Conservation (phyloP, 1,284 basidiomycete genomes). For the Apiotrichum domesticum region DNA sequence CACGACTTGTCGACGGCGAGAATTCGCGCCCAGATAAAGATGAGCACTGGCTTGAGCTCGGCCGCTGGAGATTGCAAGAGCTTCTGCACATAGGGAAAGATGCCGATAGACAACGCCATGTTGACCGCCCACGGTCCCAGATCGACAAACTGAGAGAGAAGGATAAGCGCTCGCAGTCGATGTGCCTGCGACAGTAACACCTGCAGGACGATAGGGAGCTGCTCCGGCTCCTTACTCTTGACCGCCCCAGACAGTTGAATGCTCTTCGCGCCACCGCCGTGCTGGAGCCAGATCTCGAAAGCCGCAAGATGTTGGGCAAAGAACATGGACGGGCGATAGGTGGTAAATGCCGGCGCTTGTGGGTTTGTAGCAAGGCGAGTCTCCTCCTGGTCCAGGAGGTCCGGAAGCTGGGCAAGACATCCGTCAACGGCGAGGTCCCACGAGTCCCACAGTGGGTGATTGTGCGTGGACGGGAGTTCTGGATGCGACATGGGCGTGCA, state of each 20-base stretch:
- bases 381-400: slow-evolving; percentile 61
- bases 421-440: slow-evolving; percentile 98
- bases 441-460: slow-evolving; percentile 90
- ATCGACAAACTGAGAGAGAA: slow-evolving; percentile 97
- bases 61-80: slow-evolving; percentile 89
- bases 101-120: slow-evolving; percentile 93
- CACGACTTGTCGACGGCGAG: slow-evolving; percentile 91
- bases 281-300: slow-evolving; percentile 96
- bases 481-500: slow-evolving; percentile 95
- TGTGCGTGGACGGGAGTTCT: slow-evolving; percentile 85
- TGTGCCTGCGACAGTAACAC: slow-evolving; percentile 95
- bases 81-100: slow-evolving; percentile 98
- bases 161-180: slow-evolving; percentile 86
- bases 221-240: slow-evolving; percentile 59
- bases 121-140: slow-evolving; percentile 98
- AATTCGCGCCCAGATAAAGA: slow-evolving; percentile 98
- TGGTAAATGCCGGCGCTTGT: slow-evolving; percentile 37
- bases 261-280: slow-evolving; percentile 56
- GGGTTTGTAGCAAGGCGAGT: slow-evolving; percentile 45
- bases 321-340: slow-evolving; percentile 84
- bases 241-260: slow-evolving; percentile 12
- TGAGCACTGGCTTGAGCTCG: slow-evolving; percentile 93
- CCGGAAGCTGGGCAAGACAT: slow-evolving; percentile 87
- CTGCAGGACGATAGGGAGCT: slow-evolving; percentile 94
- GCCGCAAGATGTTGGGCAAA: slow-evolving; percentile 95